phyloP scores from a whole-genome alignment of 257 asterid species.

The Gentiana straminea region DNA sequence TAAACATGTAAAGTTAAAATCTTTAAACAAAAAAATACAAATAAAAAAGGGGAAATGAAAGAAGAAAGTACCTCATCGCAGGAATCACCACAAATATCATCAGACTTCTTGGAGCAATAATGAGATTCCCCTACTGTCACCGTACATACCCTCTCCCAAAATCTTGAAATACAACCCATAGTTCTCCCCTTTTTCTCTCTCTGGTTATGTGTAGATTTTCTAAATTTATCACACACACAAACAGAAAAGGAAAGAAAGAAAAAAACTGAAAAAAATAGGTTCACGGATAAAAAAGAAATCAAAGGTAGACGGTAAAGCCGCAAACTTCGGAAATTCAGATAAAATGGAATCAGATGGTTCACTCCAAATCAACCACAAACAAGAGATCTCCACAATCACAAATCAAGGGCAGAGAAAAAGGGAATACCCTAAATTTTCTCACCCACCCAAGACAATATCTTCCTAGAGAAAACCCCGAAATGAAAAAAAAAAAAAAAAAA shows the following conservation, averaged over 20 bases:
- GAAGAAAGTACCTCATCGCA: conserved; percentile 34
- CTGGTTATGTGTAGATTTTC: conserved; percentile 10
- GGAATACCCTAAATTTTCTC: conserved; percentile 5
- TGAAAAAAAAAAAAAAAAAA: neutral
- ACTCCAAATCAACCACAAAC: conserved; percentile 6
- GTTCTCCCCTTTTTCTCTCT: conserved; percentile 12
- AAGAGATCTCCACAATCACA: conserved; percentile 11
- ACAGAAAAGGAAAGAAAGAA: too few relatives aligned
- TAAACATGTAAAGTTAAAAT: neutral
- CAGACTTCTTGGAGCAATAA: conserved; percentile 67
- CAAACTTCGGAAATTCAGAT: conserved; percentile 10
- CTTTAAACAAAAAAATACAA: neutral
- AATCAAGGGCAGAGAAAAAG: conserved; percentile 1
- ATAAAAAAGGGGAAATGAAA: neutral
- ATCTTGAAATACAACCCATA: conserved; percentile 51
- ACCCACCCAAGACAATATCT: neutral
- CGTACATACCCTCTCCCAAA: conserved; percentile 46
- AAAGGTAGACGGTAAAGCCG: neutral
- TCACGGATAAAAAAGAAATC: conserved; percentile 18
- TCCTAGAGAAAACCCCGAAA: neutral
- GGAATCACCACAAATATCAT: conserved; percentile 46
- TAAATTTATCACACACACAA: conserved; percentile 2
- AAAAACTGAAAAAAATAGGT: neutral
- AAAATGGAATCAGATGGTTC: conserved; percentile 8
- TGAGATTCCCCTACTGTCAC: conserved; percentile 80